Conservation (phyloP, 345 rosid species). For the Cochlearia excelsa region DNA sequence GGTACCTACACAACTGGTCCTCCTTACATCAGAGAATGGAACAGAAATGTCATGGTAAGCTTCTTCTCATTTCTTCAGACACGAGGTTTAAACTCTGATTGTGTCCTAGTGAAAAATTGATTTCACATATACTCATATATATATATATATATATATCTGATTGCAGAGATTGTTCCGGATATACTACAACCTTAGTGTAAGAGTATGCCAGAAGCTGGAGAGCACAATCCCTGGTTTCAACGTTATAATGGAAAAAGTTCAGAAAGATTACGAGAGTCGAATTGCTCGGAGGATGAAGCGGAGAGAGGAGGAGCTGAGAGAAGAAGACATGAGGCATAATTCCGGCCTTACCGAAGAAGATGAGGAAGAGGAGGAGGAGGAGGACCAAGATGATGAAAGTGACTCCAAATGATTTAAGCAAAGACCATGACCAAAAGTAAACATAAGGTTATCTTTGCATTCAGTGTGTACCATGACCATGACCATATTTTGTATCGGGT, state of each 20-base stretch:
- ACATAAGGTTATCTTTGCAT: conserved; percentile 15
- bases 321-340: conserved; percentile 28
- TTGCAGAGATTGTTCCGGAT: too few species aligned
- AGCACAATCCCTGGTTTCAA: conserved; percentile 58
- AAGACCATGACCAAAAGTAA: conserved; percentile 12
- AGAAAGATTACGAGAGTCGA: conserved; percentile 38
- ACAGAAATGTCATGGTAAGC: too few species aligned
- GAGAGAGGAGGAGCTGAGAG: conserved; percentile 45
- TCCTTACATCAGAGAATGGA: conserved; percentile 39
- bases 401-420: conserved; percentile 26
- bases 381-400: background rate
- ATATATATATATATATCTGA: too few species aligned
- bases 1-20: conserved; percentile 74
- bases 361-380: conserved; percentile 30
- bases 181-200: too few species aligned
- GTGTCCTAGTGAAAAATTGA: too few species aligned
- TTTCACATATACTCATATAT: too few species aligned
- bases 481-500: too few species aligned
- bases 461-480: too few species aligned
- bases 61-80: too few species aligned
- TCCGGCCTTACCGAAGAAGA: conserved; percentile 27
- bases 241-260: conserved; percentile 51
- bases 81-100: too few species aligned
- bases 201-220: conserved; percentile 39
- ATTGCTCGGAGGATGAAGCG: conserved; percentile 38